Conservation (phyloP, 257 asterid genomes). For the Solanum etuberosum region DNA sequence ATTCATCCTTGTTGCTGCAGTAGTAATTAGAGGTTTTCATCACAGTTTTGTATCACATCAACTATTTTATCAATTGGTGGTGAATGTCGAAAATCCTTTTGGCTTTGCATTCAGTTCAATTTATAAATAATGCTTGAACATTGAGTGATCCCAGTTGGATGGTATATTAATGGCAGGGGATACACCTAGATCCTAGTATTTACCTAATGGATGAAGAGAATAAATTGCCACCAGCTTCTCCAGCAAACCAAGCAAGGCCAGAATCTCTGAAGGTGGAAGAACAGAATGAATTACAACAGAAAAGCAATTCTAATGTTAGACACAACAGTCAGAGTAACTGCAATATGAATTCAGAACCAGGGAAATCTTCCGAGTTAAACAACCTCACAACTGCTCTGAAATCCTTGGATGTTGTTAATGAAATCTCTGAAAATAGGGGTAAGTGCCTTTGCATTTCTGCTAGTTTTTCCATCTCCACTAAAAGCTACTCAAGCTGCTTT, state of each 20-base stretch:
- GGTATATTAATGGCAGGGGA: slow-evolving; percentile 54
- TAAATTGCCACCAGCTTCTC: slow-evolving; percentile 30
- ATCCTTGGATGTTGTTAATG: slow-evolving; percentile 31
- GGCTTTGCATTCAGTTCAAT: background rate
- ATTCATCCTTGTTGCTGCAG: background rate
- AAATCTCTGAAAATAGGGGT: slow-evolving; percentile 34
- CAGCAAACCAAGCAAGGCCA: slow-evolving; percentile 37
- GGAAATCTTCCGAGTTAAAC: slow-evolving; percentile 24
- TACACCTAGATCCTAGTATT: slow-evolving; percentile 97
- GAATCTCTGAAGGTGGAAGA: slow-evolving; percentile 24
- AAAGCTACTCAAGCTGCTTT: background rate
- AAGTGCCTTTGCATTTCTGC: background rate
- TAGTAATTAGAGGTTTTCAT: background rate
- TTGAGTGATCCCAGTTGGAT: background rate
- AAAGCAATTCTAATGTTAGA: slow-evolving; percentile 16
- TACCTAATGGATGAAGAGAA: slow-evolving; percentile 90
- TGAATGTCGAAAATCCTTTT: background rate
- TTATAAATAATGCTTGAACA: background rate
- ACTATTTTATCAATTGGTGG: background rate
- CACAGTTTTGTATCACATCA: background rate
- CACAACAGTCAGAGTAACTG: slow-evolving; percentile 13
- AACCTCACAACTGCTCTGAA: slow-evolving; percentile 37
- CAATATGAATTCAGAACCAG: slow-evolving; percentile 16
- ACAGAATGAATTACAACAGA: slow-evolving; percentile 26
- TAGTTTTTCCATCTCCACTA: background rate